A percentile compares a stretch with the other conserved stretches of the same genome.
Conservation (phyloP, 2,329 filamentous ascomycete genomes). For the Stagonosporopsis rhizophila region DNA sequence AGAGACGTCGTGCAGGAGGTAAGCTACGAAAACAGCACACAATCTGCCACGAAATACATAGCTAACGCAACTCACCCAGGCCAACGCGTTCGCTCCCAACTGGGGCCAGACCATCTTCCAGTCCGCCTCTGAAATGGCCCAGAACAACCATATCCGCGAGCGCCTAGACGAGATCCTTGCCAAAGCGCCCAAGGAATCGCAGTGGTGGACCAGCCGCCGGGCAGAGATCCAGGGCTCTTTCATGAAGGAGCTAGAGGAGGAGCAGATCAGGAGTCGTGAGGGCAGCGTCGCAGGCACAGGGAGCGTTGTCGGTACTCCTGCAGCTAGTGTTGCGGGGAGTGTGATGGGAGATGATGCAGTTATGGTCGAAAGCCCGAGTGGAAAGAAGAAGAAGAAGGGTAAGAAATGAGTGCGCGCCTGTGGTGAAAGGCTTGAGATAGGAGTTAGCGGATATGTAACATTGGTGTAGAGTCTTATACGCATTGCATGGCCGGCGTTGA, state of each 20-base stretch:
- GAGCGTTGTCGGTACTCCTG: constrained; percentile 18
- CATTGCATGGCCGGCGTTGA: constrained; percentile 22
- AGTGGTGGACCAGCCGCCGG: constrained; percentile 91
- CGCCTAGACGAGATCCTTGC: constrained; percentile 77
- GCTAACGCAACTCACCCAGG: constrained; percentile 64
- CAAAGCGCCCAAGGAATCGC: constrained; percentile 75
- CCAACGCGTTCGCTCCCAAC: constrained; percentile 84
- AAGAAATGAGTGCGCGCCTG: constrained; percentile 50
- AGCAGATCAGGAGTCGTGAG: constrained; percentile 37
- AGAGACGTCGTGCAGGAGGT: constrained; percentile 94
- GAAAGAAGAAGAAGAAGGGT: constrained; percentile 68
- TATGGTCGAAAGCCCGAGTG: constrained; percentile 71
- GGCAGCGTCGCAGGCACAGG: constrained; percentile 20
- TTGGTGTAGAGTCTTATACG: background rate
- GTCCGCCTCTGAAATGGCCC: constrained; percentile 92
- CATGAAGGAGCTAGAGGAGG: constrained; percentile 82
- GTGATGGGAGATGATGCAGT: constrained; percentile 70
- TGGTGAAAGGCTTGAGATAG: background rate
- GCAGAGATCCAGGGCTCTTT: constrained; percentile 76
- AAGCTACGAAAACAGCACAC: constrained; percentile 32
- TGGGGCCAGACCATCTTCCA: constrained; percentile 98
- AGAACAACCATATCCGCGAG: constrained; percentile 78
- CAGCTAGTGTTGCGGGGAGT: constrained; percentile 42
- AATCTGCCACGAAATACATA: background rate
- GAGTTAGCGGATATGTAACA: background rate